These are phyloP conservation scores for Senecio squalidus DNA, from an alignment of 140 eudicot genomes.

Conservation along the genomic window DNA sequence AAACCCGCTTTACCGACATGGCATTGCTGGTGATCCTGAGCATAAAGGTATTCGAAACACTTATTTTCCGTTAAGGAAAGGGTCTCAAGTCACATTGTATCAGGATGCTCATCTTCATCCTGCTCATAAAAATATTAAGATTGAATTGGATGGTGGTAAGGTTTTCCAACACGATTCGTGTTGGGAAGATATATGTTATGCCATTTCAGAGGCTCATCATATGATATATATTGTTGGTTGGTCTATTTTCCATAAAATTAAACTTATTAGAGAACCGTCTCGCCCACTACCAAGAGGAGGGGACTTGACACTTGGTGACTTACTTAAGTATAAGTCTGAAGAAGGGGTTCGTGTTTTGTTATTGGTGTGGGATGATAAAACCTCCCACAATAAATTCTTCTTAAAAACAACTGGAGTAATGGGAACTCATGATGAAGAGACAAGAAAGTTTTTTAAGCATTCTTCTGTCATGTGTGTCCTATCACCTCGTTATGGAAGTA, in stretches of 20 bases:
- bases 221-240: constrained; percentile 88
- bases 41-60: constrained; percentile 54
- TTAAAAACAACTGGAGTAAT: constrained; percentile 73
- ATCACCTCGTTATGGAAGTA: constrained; percentile 89
- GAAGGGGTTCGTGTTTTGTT: constrained; percentile 94
- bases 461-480: constrained; percentile 85
- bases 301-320: constrained; percentile 79
- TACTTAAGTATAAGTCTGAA: constrained; percentile 83
- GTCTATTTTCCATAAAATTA: constrained; percentile 80
- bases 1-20: constrained; percentile 52
- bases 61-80: constrained; percentile 77
- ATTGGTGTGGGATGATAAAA: constrained; percentile 94
- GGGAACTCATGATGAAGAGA: constrained; percentile 95
- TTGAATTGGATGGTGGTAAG: constrained; percentile 59
- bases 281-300: constrained; percentile 85
- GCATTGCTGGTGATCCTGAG: constrained; percentile 67
- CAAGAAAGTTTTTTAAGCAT: constrained; percentile 84
- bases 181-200: constrained; percentile 95
- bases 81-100: constrained; percentile 59
- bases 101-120: constrained; percentile 80
- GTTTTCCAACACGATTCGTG: constrained; percentile 46
- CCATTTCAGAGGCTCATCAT: constrained; percentile 86
- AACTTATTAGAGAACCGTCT: constrained; percentile 80
- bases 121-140: constrained; percentile 46
- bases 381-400: constrained; percentile 66